phyloP scores from a whole-genome alignment of 441 rosid species.

The Gossypium schwendimanii region DNA sequence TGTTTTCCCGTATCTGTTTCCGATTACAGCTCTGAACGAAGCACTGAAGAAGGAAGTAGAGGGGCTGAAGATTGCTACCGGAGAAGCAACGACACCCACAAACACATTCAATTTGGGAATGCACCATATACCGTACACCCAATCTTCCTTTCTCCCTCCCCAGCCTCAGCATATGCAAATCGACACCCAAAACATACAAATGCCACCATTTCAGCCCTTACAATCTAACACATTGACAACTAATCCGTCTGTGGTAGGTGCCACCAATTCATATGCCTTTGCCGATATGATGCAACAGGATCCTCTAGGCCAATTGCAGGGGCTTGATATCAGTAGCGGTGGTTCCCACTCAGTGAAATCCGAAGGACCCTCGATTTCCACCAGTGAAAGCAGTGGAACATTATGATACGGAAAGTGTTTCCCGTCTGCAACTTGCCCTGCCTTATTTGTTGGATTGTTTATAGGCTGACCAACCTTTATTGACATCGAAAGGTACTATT shows the following conservation, averaged over 20 bases:
- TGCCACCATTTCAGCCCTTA: slow-evolving; percentile 55
- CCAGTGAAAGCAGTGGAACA: slow-evolving; percentile 72
- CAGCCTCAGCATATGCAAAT: slow-evolving; percentile 35
- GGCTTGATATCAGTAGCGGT: slow-evolving; percentile 68
- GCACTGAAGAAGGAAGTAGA: slow-evolving; percentile 85
- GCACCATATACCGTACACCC: slow-evolving; percentile 52
- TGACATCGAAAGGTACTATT: slow-evolving; percentile 30
- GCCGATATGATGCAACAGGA: slow-evolving; percentile 59
- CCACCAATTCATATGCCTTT: slow-evolving; percentile 39
- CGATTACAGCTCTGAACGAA: slow-evolving; percentile 62
- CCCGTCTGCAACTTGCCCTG: slow-evolving; percentile 7
- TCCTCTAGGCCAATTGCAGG: slow-evolving; percentile 64
- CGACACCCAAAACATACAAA: slow-evolving; percentile 39
- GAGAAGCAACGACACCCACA: slow-evolving; percentile 58
- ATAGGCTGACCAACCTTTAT: slow-evolving; percentile 39
- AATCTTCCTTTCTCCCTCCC: slow-evolving; percentile 42
- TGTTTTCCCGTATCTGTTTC: not conserved
- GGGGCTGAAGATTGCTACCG: slow-evolving; percentile 72
- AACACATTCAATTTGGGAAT: slow-evolving; percentile 67
- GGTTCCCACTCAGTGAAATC: slow-evolving; percentile 58
- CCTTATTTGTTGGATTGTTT: slow-evolving; percentile 35
- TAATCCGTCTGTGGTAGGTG: slow-evolving; percentile 30
- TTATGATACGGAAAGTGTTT: slow-evolving; percentile 25
- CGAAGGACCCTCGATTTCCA: slow-evolving; percentile 59
- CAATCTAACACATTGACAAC: slow-evolving; percentile 35